Percentiles rank a stretch among this genome's conserved stretches.
Conservation (phyloP, 169 alveolate genomes). For the Theileria luwenshuni region DNA sequence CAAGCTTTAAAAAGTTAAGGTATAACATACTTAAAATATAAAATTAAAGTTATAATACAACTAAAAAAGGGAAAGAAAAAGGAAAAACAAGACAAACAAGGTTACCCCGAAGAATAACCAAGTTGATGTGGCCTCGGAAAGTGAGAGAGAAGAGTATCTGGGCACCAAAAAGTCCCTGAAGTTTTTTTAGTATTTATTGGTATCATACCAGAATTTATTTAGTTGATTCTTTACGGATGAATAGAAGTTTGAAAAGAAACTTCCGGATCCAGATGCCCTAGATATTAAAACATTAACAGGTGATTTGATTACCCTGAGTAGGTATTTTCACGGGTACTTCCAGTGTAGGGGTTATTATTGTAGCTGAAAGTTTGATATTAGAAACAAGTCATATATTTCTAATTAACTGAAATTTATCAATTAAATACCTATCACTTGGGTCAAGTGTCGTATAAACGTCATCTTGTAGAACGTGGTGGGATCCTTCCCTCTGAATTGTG, state of each 20-base stretch:
- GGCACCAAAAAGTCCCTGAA: slow-evolving; percentile 12
- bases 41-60: not conserved
- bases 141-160: slow-evolving; percentile 6
- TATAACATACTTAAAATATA: too few species aligned
- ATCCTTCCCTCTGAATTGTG: not conserved
- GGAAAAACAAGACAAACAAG: slow-evolving; percentile 7
- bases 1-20: too few species aligned
- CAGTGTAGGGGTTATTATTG: too few species aligned
- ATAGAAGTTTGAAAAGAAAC: not conserved
- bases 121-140: slow-evolving; percentile 20
- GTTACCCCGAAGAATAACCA: not conserved
- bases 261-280: not conserved
- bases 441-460: slow-evolving; percentile 3
- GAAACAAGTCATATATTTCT: too few species aligned
- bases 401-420: not conserved
- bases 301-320: too few species aligned
- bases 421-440: not conserved
- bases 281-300: too few species aligned
- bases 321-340: too few species aligned
- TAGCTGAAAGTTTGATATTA: too few species aligned
- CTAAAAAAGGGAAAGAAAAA: slow-evolving; percentile 15
- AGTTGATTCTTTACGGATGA: not conserved
- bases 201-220: not conserved
- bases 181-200: not conserved
- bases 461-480: slow-evolving; percentile 3